phyloP scores from a whole-genome alignment of 2,329 filamentous ascomycete genomes.

The Raffaelea albimanens region DNA sequence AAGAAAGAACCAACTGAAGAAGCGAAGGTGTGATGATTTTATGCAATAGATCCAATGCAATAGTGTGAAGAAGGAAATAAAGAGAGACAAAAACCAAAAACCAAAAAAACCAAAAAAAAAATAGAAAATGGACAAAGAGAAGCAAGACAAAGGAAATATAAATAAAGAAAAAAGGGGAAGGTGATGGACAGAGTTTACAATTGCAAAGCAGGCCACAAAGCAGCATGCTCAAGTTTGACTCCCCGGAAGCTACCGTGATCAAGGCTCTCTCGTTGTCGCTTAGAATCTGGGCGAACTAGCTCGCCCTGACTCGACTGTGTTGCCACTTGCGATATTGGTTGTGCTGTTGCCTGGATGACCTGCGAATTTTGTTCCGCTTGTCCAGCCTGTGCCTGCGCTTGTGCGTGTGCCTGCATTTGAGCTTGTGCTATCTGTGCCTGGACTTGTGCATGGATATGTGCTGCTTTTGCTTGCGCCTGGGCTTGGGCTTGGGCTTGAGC shows the following conservation, averaged over 20 bases:
- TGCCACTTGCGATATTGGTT: neutral
- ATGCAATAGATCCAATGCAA: neutral
- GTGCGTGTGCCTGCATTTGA: neutral
- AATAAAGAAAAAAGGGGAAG: neutral
- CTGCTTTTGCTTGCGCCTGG: neutral
- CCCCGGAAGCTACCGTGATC: slow-evolving; percentile 6
- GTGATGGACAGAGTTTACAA: neutral
- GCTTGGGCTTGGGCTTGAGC: neutral
- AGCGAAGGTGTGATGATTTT: neutral
- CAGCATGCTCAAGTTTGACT: slow-evolving; percentile 3
- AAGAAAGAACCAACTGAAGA: too few relatives aligned
- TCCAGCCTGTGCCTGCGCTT: neutral
- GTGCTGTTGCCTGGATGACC: too few relatives aligned
- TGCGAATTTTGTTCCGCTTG: too few relatives aligned
- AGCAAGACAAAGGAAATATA: neutral
- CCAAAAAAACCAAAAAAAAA: neutral
- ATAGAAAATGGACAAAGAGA: neutral
- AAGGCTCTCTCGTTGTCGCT: slow-evolving; percentile 5
- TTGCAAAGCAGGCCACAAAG: slow-evolving; percentile 7
- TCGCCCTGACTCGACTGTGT: neutral
- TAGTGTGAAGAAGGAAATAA: neutral
- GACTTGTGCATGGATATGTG: neutral
- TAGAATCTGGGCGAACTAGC: slow-evolving; percentile 2
- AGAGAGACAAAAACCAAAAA: neutral
- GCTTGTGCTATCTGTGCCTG: neutral